These are phyloP conservation scores for Eutypa lata DNA, from an alignment of 2,329 filamentous ascomycete species.

Conservation along the genomic window DNA sequence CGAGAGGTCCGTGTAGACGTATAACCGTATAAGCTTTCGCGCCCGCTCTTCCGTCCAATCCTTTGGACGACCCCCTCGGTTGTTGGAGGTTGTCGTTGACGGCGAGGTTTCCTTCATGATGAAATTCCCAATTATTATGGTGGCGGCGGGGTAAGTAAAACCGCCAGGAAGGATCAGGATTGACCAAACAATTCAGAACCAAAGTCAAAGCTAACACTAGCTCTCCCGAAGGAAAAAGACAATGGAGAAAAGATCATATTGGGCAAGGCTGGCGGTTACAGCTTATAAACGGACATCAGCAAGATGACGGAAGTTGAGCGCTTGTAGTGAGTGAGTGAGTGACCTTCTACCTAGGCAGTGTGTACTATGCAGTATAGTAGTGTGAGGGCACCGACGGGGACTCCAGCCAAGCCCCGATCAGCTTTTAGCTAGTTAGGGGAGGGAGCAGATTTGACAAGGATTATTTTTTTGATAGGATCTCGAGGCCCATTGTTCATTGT, in stretches of 20 bases:
- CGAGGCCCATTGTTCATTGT: neutral
- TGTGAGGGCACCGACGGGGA: neutral
- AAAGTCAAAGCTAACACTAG: too few species aligned
- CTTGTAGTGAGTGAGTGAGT: neutral
- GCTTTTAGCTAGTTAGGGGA: too few species aligned
- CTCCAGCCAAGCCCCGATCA: neutral
- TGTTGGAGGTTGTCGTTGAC: slow-evolving; percentile 23
- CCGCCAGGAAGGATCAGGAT: neutral
- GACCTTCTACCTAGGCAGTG: neutral
- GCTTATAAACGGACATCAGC: neutral
- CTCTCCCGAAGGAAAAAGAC: neutral
- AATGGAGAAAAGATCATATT: neutral
- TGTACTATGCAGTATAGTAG: neutral
- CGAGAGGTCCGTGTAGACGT: slow-evolving; percentile 53
- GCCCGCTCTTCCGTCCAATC: slow-evolving; percentile 53
- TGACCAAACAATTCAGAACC: neutral
- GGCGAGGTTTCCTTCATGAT: slow-evolving; percentile 24
- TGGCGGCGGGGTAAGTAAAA: neutral
- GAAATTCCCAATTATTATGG: slow-evolving; percentile 3
- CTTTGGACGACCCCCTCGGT: slow-evolving; percentile 47
- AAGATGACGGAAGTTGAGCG: neutral
- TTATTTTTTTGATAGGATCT: neutral
- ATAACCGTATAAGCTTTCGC: slow-evolving; percentile 53
- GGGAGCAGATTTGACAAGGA: neutral
- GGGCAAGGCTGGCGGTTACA: neutral